Evolutionary conservation across 768 basidiomycete species (phyloP).

Genomic region (Tricholoma sp.): DNA sequence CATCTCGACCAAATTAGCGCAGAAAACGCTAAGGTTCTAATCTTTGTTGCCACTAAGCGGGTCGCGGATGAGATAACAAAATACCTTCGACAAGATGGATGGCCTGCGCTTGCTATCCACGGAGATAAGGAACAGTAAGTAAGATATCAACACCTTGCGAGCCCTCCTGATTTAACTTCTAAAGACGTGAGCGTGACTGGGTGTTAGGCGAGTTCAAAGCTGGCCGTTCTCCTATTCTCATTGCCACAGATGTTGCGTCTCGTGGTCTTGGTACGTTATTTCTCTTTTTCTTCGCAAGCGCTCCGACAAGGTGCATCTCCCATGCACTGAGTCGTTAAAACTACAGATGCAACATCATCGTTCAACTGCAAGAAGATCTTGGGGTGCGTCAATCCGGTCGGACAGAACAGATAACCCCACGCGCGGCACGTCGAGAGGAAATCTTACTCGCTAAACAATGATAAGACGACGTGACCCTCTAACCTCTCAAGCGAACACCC

Average conservation of each 20-base stretch:
- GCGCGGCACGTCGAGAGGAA: conserved; percentile 10
- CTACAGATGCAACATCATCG: conserved; percentile 4
- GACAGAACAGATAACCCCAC: conserved; percentile 8
- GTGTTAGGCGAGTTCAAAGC: conserved; percentile 98
- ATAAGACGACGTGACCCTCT: neutral
- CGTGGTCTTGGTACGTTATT: conserved; percentile 97
- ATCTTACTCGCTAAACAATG: neutral
- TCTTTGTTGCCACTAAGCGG: conserved; percentile 96
- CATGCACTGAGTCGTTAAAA: conserved; percentile 14
- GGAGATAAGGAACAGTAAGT: conserved; percentile 98
- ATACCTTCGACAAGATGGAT: conserved; percentile 94
- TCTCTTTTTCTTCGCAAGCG: conserved; percentile 41
- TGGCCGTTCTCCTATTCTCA: conserved; percentile 93
- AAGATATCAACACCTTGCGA: neutral
- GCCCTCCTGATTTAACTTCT: conserved; percentile 1
- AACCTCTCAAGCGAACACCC: neutral
- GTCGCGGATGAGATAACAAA: conserved; percentile 99
- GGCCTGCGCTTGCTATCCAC: conserved; percentile 99
- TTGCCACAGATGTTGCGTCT: conserved; percentile 98
- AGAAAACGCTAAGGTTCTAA: conserved; percentile 97
- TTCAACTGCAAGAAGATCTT: conserved; percentile 3
- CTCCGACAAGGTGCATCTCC: conserved; percentile 28
- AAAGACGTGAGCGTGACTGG: conserved; percentile 97
- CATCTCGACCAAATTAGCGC: conserved; percentile 94
- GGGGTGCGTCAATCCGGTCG: conserved; percentile 7